Percentiles rank a stretch among this genome's conserved stretches.
These are phyloP conservation scores for Ophioceras dolichostomum DNA, from an alignment of 2,329 filamentous ascomycete species.

Conservation along the genomic window DNA sequence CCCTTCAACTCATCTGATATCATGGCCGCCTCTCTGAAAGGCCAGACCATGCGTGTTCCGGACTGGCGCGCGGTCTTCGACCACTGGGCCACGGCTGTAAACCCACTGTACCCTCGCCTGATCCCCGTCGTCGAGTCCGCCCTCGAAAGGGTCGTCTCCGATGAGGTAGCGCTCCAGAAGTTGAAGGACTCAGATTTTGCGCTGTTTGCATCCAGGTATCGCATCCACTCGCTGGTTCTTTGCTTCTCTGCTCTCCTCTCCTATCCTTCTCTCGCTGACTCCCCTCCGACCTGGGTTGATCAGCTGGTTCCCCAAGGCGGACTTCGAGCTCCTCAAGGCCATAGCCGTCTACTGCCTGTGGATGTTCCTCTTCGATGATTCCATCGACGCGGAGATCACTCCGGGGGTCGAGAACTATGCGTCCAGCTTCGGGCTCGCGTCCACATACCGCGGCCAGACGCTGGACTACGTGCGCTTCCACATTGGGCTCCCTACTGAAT, in stretches of 20 bases:
- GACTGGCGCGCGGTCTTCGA: conserved; percentile 2
- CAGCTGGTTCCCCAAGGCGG: conserved; percentile 2
- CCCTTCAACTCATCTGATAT: background rate
- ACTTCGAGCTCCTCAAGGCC: conserved; percentile 2
- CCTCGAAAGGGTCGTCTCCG: conserved; percentile 2
- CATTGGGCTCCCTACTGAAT: background rate
- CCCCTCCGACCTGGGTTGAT: too few relatives aligned
- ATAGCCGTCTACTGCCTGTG: conserved; percentile 3
- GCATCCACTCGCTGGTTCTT: too few relatives aligned
- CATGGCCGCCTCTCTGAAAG: background rate
- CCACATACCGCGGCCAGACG: conserved; percentile 1
- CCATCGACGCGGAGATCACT: conserved; percentile 13
- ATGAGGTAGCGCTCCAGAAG: background rate
- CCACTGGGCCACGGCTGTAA: background rate
- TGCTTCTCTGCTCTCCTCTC: too few relatives aligned
- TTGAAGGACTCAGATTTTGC: conserved; percentile 3
- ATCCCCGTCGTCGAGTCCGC: conserved; percentile 1
- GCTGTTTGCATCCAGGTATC: conserved; percentile 1
- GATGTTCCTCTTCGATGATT: conserved; percentile 9
- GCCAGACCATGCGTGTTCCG: conserved; percentile 1
- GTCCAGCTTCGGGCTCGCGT: conserved; percentile 3
- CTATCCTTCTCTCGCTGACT: background rate
- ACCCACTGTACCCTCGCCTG: conserved; percentile 1
- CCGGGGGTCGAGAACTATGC: conserved; percentile 3
- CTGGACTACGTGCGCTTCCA: conserved; percentile 1